Base-by-base conservation (phyloP, 176 grass and related monocot species). In the Carex cristatella region DNA sequence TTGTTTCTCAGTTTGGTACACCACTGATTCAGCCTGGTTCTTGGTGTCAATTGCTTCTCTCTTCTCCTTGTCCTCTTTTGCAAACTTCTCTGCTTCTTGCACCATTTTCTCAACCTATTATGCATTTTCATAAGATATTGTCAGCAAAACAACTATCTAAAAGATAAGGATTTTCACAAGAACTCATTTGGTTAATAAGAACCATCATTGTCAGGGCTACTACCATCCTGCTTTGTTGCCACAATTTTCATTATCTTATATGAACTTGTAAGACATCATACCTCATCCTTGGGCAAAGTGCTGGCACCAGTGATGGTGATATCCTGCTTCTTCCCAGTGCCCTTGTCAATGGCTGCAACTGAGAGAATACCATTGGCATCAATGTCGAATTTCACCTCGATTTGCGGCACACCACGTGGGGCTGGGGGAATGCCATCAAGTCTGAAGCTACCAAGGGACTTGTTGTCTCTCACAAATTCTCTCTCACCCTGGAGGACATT, bases 341-440 rank as follows among this genome's bases (percentile, higher is more conserved):
- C 96, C 93, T 99, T 99, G 60, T 99, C 96, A 62, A 99, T 78
- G 10, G 96, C 96, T 80, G 96, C 83, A 79, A 99, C 96, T 40
- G 96, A 99, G 35, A 99, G 93, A 81, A 99, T 99, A 68, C 96
- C 96, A 81, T 99, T 99, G 79, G 96, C 96, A 92, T 99, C 96
- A 66, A 99, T 99, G 82, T 99, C 96, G 83, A 99, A 99, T 88
- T 99, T 99, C 53, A 99, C 96, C 83, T 99, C 96, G 56, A 99
- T 95, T 83, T 99, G 96, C 62, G 96, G 96, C 38, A 99, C 91
- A 3, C 96, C 96, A n/a, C 93, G 89, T 79, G 89, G 96, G 31
- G 96, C 96, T 53, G 96, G 96, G 66, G 93, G 96, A 5, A 99
- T 99, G 32, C 96, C 96, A 83, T 99, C 96, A 80, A 98, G 87